Conservation (phyloP, 2,329 filamentous ascomycete genomes). For the Monosporascus cannonballus region DNA sequence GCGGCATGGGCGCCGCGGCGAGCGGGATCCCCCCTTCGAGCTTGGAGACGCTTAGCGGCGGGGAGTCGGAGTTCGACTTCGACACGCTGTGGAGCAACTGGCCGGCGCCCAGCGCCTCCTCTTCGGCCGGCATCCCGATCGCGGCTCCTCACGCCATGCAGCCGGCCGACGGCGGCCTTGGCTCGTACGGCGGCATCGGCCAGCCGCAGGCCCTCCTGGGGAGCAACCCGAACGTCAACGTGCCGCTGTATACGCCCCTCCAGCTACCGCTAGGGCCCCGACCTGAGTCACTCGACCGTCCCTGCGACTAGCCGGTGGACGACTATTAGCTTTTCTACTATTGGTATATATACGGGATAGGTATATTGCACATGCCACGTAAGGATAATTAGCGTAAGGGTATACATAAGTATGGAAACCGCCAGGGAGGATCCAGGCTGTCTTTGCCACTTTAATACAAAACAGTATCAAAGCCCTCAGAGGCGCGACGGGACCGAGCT, state of each 20-base stretch:
- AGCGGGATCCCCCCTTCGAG: slow-evolving; percentile 12
- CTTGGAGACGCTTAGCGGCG: slow-evolving; percentile 18
- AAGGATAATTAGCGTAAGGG: too few relatives aligned
- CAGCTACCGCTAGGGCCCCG: neutral
- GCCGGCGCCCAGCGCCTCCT: slow-evolving; percentile 1
- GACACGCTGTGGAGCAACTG: slow-evolving; percentile 29
- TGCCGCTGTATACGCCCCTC: slow-evolving; percentile 14
- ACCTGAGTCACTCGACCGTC: too few relatives aligned
- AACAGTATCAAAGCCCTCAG: too few relatives aligned
- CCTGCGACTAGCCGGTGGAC: too few relatives aligned
- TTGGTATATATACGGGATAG: too few relatives aligned
- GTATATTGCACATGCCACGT: too few relatives aligned
- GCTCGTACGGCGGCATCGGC: slow-evolving; percentile 10
- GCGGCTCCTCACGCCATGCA: slow-evolving; percentile 8
- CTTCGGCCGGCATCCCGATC: slow-evolving; percentile 1
- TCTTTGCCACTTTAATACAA: too few relatives aligned
- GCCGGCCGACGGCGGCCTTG: slow-evolving; percentile 8
- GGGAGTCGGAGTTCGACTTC: slow-evolving; percentile 31
- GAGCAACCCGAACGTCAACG: slow-evolving; percentile 7
- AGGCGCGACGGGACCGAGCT: too few relatives aligned
- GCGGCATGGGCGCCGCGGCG: slow-evolving; percentile 12
- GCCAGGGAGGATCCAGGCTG: too few relatives aligned
- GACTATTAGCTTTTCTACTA: too few relatives aligned
- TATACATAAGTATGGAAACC: too few relatives aligned
- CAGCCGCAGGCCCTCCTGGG: slow-evolving; percentile 9